phyloP scores from a whole-genome alignment of 768 basidiomycete genomes.

The Pholiota conissans region DNA sequence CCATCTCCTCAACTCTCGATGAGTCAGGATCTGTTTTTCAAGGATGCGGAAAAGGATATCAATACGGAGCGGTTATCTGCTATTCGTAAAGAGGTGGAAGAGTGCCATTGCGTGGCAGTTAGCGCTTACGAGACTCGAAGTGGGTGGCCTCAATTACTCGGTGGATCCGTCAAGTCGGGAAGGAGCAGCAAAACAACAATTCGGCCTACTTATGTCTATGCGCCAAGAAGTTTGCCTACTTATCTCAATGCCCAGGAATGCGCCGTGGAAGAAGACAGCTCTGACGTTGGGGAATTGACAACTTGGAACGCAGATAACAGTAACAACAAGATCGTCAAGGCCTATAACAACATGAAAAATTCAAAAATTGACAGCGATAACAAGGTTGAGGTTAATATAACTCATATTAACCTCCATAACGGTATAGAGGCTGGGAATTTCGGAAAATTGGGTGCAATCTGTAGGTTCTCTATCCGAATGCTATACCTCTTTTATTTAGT shows the following conservation, averaged over 20 bases:
- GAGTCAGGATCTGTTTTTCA: background rate
- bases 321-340: too few species aligned
- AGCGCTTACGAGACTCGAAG: background rate
- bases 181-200: background rate
- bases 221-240: background rate
- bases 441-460: too few species aligned
- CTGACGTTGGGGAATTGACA: too few species aligned
- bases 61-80: background rate
- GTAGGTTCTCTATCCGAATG: too few species aligned
- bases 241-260: background rate
- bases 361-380: too few species aligned
- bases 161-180: background rate
- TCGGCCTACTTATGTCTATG: background rate
- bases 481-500: too few species aligned
- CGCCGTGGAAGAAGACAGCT: too few species aligned
- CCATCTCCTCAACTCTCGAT: background rate
- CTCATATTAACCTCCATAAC: too few species aligned
- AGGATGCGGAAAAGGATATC: background rate
- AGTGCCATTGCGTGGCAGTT: background rate
- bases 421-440: too few species aligned
- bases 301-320: too few species aligned
- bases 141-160: background rate
- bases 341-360: too few species aligned
- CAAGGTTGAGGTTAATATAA: too few species aligned
- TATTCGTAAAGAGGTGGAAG: background rate